Percentiles rank a stretch among this genome's conserved stretches.
Conservation (phyloP, 305 asterid species). For the Salvia sclarea region DNA sequence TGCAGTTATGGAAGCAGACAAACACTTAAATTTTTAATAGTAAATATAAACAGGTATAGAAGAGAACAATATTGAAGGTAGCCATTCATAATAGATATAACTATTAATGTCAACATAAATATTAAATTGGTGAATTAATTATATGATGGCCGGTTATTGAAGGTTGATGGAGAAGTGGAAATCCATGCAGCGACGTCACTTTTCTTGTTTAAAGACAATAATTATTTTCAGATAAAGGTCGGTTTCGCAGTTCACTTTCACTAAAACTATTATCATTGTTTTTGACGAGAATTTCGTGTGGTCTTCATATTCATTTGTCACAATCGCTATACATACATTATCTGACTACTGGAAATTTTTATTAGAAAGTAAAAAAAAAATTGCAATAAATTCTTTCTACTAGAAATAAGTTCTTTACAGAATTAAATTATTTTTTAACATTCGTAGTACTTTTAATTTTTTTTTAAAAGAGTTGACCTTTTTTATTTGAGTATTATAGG, state of each 20-base stretch:
- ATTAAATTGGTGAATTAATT: not conserved
- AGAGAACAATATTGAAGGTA: too few relatives aligned
- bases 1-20: not conserved
- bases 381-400: too few relatives aligned
- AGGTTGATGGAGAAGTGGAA: constrained; percentile 23
- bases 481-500: too few relatives aligned
- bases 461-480: too few relatives aligned
- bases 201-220: not conserved
- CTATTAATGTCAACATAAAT: not conserved
- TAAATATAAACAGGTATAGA: too few relatives aligned
- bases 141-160: not conserved
- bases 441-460: too few relatives aligned
- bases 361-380: too few relatives aligned
- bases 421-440: too few relatives aligned
- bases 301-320: not conserved
- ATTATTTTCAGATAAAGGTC: constrained; percentile 21
- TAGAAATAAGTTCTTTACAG: too few relatives aligned
- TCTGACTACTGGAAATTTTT: too few relatives aligned
- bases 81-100: too few relatives aligned
- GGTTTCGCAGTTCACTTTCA: constrained; percentile 4
- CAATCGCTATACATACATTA: too few relatives aligned
- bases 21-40: not conserved
- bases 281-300: not conserved
- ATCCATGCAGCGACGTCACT: constrained; percentile 16
- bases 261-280: constrained; percentile 17